Evolutionary conservation across 192 early-diverging fungal species (phyloP).

Genomic region (Coemansia guatemalensis): DNA sequence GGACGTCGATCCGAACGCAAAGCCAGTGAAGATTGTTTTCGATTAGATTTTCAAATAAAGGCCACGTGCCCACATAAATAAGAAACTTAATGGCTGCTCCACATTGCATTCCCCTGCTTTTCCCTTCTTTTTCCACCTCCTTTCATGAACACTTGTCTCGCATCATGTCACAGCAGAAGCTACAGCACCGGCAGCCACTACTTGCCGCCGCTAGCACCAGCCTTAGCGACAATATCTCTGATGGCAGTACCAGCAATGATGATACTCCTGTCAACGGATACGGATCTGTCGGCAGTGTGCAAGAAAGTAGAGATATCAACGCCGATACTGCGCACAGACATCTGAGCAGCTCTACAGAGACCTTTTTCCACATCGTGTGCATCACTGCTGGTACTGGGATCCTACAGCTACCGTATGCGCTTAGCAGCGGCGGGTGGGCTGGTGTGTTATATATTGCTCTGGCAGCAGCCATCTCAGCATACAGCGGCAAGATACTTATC

Average conservation of each 20-base stretch:
- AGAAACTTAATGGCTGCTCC: background rate
- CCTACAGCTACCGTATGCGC: conserved; percentile 79
- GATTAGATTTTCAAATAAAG: conserved; percentile 36
- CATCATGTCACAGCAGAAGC: conserved; percentile 6
- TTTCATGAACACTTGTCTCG: background rate
- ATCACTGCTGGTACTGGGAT: conserved; percentile 80
- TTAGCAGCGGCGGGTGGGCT: conserved; percentile 76
- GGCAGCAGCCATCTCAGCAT: conserved; percentile 67
- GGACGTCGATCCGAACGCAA: conserved; percentile 77
- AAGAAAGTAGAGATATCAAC: background rate
- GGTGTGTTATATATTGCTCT: conserved; percentile 68
- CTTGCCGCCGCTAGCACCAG: background rate
- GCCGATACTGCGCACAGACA: background rate
- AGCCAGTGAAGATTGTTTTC: conserved; percentile 92
- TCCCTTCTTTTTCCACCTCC: background rate
- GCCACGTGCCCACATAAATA: background rate
- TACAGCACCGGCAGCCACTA: conserved; percentile 8
- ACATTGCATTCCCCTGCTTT: background rate
- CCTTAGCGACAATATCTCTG: background rate
- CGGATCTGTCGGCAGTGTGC: conserved; percentile 1
- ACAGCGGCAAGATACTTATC: conserved; percentile 72
- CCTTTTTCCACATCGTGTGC: conserved; percentile 59
- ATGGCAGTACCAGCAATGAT: background rate
- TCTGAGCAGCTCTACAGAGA: conserved; percentile 35
- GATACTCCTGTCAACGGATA: background rate